Evolutionary conservation across 148 eudicot genomes (phyloP), one percentile per base, ranked within the genome.

Genomic region (Chenopodium formosanum): DNA sequence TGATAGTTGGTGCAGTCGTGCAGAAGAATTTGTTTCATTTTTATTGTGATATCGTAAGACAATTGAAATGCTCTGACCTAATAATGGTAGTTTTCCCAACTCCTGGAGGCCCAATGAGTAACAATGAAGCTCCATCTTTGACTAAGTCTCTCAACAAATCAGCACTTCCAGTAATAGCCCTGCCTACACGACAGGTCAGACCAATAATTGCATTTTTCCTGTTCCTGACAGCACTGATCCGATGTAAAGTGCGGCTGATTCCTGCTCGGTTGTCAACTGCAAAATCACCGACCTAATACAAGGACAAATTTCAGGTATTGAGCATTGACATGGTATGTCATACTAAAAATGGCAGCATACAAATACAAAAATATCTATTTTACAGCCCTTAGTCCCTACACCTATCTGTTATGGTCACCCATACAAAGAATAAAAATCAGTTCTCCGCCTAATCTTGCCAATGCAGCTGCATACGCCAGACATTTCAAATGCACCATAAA

Each of bases 31-130:
- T 4, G 13, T 2, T 78, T 65, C 44, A 56, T 27, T 3, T 29
- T 13, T 4, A 27, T 67, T 50, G 67, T 13, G 7, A 52, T 65
- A 56, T n/a, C 37, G 68, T 25, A 53, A 66, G 50, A 23, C 14
- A 27, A 23, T 22, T 63, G 40, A 63, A 20, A 63, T 13, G 44
- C 29, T 68, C 85, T 70, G 44, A 93, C 99, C 99, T 94, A 86
- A 96, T 96, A 76, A 96, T 88, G 25, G 99, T 96, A 56, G 99
- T 96, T 87, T 96, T 96, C 48, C 99, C 99, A 75, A 96, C 99
- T 81, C 99, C 99, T 7, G 99, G 99, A 88, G 99, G 99, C 58
- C 99, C 99, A 83, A 96, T 96, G 69, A 96, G 93, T 88, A 96
- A 86, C 85, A 96, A 83, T 25, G 99, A 96, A 86, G 93, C 97